Conservation (phyloP, 352 stramenopile genomes). For the Pythium plurisporium region DNA sequence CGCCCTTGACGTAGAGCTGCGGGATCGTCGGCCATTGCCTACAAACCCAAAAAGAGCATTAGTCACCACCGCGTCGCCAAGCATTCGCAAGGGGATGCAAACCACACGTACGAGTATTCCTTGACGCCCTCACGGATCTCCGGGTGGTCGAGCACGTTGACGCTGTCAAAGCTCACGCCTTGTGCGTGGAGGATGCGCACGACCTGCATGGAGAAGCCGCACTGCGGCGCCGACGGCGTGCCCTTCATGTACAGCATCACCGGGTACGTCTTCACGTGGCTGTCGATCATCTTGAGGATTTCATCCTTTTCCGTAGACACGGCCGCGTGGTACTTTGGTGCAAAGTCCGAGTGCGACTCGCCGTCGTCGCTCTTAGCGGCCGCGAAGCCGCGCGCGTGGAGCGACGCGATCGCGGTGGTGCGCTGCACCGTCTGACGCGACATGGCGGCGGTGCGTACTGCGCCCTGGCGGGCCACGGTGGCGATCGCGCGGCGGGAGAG, state of each 20-base stretch:
- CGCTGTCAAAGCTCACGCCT: constrained; percentile 94
- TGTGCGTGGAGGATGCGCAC: constrained; percentile 93
- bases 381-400: constrained; percentile 30
- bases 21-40: constrained; percentile 96
- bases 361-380: constrained; percentile 39
- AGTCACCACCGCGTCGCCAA: no score
- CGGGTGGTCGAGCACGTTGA: constrained; percentile 99
- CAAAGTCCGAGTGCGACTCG: constrained; percentile 87
- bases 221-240: constrained; percentile 94
- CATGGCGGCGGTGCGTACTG: not conserved
- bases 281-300: constrained; percentile 89
- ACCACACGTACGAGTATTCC: constrained; percentile 91
- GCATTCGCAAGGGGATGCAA: not conserved
- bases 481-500: constrained; percentile 18
- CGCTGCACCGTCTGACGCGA: not conserved
- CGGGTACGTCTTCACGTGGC: constrained; percentile 86
- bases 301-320: constrained; percentile 85
- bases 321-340: constrained; percentile 81
- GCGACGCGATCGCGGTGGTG: not conserved
- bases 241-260: constrained; percentile 99
- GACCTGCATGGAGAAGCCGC: constrained; percentile 96
- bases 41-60: constrained; percentile 17
- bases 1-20: constrained; percentile 98
- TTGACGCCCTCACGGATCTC: constrained; percentile 98
- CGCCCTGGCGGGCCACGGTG: constrained; percentile 1